These are phyloP conservation scores for Poteriospumella lacustris DNA, from an alignment of 108 stramenopile genomes.

Conservation along the genomic window DNA sequence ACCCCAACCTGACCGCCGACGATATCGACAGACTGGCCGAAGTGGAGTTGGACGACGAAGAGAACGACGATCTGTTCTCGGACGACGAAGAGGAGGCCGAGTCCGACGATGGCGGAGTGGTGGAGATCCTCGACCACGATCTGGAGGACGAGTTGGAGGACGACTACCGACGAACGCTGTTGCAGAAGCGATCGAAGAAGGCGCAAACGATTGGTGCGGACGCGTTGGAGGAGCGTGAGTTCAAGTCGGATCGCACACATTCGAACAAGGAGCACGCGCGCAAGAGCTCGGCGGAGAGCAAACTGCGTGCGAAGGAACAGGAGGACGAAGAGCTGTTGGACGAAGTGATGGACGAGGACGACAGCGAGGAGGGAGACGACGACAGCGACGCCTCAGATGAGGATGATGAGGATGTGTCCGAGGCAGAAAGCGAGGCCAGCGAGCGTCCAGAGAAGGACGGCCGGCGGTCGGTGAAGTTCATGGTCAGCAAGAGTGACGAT, in stretches of 20 bases:
- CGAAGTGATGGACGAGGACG: conserved; percentile 31
- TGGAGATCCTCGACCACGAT: conserved; percentile 16
- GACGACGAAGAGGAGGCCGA: conserved; percentile 41
- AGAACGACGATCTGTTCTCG: conserved; percentile 51
- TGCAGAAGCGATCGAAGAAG: not conserved
- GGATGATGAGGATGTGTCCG: conserved; percentile 30
- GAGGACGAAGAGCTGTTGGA: conserved; percentile 10
- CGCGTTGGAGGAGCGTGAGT: too few relatives aligned
- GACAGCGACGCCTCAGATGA: not conserved
- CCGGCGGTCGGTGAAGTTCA: not conserved
- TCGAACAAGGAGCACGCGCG: too few relatives aligned
- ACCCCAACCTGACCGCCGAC: conserved; percentile 13
- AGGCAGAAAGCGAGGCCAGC: conserved; percentile 24
- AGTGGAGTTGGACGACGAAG: conserved; percentile 50
- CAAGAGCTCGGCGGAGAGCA: not conserved
- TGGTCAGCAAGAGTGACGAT: not conserved
- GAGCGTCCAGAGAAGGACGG: conserved; percentile 27
- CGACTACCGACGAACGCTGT: conserved; percentile 3
- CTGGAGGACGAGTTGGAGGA: conserved; percentile 19
- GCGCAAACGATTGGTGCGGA: too few relatives aligned
- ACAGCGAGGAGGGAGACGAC: conserved; percentile 44
- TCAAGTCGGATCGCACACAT: too few relatives aligned
- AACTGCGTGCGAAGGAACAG: not conserved
- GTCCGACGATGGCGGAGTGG: conserved; percentile 30
- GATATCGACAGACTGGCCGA: conserved; percentile 31